Evolutionary conservation across 257 asterid genomes (phyloP).

Genomic region (Haberlea rhodopensis): DNA sequence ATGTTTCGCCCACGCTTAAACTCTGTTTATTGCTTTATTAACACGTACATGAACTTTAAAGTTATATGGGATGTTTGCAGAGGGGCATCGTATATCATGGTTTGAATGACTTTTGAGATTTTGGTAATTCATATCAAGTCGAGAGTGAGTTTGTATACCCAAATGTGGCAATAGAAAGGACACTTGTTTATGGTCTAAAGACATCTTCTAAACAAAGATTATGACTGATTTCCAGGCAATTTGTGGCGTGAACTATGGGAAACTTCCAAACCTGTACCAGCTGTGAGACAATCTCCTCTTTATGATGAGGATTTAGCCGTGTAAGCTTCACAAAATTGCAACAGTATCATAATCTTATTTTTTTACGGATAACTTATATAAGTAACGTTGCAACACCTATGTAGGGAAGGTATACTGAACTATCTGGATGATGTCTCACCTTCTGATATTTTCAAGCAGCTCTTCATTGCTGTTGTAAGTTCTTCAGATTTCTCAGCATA

Average conservation of each 20-base stretch:
- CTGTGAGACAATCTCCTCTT: slow-evolving; percentile 86
- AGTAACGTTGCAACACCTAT: slow-evolving; percentile 23
- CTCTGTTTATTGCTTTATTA: no score
- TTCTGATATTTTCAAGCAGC: slow-evolving; percentile 80
- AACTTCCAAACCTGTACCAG: slow-evolving; percentile 90
- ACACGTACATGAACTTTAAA: slow-evolving; percentile 5
- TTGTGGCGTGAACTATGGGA: slow-evolving; percentile 99
- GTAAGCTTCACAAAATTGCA: slow-evolving; percentile 49
- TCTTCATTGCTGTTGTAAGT: slow-evolving; percentile 80
- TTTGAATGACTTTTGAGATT: background rate
- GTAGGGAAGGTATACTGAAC: slow-evolving; percentile 87
- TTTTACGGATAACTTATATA: slow-evolving; percentile 15
- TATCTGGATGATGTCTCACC: slow-evolving; percentile 66
- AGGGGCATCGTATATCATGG: background rate
- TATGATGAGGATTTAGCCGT: slow-evolving; percentile 97
- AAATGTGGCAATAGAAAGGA: slow-evolving; percentile 14
- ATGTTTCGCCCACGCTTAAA: background rate
- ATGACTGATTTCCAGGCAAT: slow-evolving; percentile 58
- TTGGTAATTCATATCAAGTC: background rate
- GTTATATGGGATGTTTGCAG: background rate
- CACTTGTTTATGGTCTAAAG: background rate
- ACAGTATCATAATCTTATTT: slow-evolving; percentile 3
- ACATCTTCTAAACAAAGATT: slow-evolving; percentile 19
- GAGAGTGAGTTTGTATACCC: slow-evolving; percentile 10
- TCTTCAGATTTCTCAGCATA: slow-evolving; percentile 18